These are phyloP conservation scores for Pseudonitzschia pungens DNA, from an alignment of 108 stramenopile genomes.

Conservation along the genomic window DNA sequence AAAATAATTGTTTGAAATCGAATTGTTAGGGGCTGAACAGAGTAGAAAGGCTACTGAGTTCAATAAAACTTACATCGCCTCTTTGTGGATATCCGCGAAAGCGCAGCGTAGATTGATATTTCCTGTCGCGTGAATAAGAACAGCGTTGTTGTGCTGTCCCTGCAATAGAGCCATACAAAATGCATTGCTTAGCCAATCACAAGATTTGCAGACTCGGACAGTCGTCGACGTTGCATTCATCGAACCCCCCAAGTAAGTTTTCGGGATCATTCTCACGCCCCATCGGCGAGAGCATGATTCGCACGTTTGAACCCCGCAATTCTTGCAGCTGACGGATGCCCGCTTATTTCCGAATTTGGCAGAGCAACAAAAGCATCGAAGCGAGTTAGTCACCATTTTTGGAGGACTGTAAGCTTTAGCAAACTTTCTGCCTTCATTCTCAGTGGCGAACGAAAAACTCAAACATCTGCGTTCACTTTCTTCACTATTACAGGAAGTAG, in stretches of 20 bases:
- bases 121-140: conserved; percentile 57
- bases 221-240: conserved; percentile 8
- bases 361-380: conserved; percentile 30
- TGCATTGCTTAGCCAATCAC: conserved; percentile 62
- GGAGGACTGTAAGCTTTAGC: conserved; percentile 53
- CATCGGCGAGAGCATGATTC: conserved; percentile 53
- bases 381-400: conserved; percentile 31
- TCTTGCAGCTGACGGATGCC: conserved; percentile 42
- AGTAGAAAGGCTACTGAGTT: neutral
- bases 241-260: conserved; percentile 48
- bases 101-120: conserved; percentile 72
- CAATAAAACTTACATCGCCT: conserved; percentile 43
- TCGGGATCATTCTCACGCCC: conserved; percentile 62
- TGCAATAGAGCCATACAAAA: conserved; percentile 70
- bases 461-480: conserved; percentile 21
- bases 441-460: conserved; percentile 39
- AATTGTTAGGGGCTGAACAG: neutral
- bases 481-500: neutral
- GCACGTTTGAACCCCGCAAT: conserved; percentile 72
- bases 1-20: neutral
- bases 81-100: conserved; percentile 61
- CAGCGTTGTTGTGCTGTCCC: conserved; percentile 50
- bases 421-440: conserved; percentile 44
- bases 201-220: conserved; percentile 65
- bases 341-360: conserved; percentile 1